Evolutionary conservation across 179 eudicot species (phyloP).

Genomic region (Silene coronaria): DNA sequence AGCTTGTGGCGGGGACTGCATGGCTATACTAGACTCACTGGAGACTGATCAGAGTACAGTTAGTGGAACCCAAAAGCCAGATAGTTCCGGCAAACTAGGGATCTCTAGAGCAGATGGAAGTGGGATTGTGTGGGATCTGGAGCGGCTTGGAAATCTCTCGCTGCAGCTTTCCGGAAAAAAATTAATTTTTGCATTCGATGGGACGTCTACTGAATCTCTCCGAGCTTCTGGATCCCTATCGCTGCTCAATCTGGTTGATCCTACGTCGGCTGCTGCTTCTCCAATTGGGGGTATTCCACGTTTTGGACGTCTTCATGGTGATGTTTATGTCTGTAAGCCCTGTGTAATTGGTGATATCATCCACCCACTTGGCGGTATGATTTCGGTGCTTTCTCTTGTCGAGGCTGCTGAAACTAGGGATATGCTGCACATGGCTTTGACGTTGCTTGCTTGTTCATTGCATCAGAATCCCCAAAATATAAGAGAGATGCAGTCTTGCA

Average conservation of each 20-base stretch:
- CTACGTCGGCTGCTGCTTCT: slow-evolving; percentile 96
- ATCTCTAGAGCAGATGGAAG: slow-evolving; percentile 75
- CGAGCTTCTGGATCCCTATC: slow-evolving; percentile 81
- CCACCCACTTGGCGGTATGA: slow-evolving; percentile 89
- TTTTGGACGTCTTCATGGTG: slow-evolving; percentile 96
- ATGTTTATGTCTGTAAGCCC: slow-evolving; percentile 80
- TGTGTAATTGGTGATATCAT: slow-evolving; percentile 93
- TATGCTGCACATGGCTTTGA: slow-evolving; percentile 93
- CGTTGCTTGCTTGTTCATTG: slow-evolving; percentile 88
- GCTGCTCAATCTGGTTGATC: slow-evolving; percentile 97
- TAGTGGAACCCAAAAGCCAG: slow-evolving; percentile 67
- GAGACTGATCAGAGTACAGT: slow-evolving; percentile 64
- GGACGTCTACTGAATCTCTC: slow-evolving; percentile 76
- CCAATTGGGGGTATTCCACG: slow-evolving; percentile 99
- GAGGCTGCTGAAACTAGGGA: slow-evolving; percentile 99
- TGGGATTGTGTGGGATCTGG: slow-evolving; percentile 97
- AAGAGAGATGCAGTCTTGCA: slow-evolving; percentile 81
- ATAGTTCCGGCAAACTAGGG: slow-evolving; percentile 56
- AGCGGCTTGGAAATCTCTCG: slow-evolving; percentile 85
- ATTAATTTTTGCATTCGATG: slow-evolving; percentile 97
- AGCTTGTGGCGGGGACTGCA: slow-evolving; percentile 98
- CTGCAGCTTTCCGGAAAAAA: slow-evolving; percentile 93
- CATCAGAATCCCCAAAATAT: slow-evolving; percentile 98
- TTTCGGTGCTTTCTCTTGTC: slow-evolving; percentile 89
- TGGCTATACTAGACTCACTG: slow-evolving; percentile 95